Base-by-base conservation (phyloP, 2,329 filamentous ascomycete genomes). In the Pseudocercospora musae region DNA sequence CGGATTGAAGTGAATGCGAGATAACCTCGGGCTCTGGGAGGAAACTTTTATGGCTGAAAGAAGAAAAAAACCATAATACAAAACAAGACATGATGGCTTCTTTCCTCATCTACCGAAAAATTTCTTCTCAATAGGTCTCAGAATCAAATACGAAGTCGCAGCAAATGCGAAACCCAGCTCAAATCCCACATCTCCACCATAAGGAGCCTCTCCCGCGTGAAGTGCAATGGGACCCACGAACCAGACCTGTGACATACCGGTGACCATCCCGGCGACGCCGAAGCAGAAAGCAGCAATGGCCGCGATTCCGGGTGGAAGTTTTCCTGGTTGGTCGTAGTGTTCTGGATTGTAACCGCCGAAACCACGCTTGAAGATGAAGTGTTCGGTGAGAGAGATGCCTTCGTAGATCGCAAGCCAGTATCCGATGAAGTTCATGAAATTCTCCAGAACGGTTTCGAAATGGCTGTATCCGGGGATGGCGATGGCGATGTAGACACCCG, bases 401-500 rank as follows among this genome's bases (percentile, higher is more conserved):
- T 86, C 84, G 77, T 91, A 92, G 69, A 91, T 89, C 53, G 88
- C 85, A 1, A 91, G 81, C 88, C 89, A 92, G 78, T 91, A 92
- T 1, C 84, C 85, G 70, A 76, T 71, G 64, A 70, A 75, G 65
- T 70, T 72, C 85, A 91, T 89, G 76, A 91, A 90, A 75, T 89
- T 88, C 72, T 88, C 83, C 13, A 91, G 80, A 2, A 89, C 82
- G 6, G 74, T 72, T 66, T 87, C 84, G 73, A 91, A 91, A 71
- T 87, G 80, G 4, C 76, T 77, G 77, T 89, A 90, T 1, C 87
- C 89, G 0, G 88, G 87, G 57, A 92, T 88, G 8, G 87, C 85
- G 69, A 91, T 86, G 23, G 84, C 88, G 66, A 89, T 83, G 74
- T 89, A 90, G 23, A 86, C 80, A 31, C 81, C 80, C 0, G 87